Percentiles rank a stretch among this genome's conserved stretches.
Evolutionary conservation across 2,329 filamentous ascomycete genomes (phyloP).

Genomic region (Fusarium sp.): DNA sequence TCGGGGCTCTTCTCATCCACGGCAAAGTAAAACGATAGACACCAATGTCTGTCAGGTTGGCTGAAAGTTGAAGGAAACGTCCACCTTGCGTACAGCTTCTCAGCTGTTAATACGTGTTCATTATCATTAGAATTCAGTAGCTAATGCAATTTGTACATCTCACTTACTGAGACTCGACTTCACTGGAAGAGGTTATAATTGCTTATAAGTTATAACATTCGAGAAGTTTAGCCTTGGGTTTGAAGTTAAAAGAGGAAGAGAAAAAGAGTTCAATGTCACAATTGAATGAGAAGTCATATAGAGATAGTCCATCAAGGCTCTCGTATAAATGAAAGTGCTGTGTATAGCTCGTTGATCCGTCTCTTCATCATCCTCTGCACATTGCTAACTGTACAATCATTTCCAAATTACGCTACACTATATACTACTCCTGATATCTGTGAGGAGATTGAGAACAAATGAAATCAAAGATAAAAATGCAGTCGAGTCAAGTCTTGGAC

Average conservation of each 20-base stretch:
- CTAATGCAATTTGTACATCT: background rate
- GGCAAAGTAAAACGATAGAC: background rate
- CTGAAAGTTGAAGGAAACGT: background rate
- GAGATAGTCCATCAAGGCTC: constrained; percentile 10
- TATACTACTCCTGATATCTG: constrained; percentile 22
- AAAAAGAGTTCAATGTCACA: constrained; percentile 22
- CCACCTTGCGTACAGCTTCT: background rate
- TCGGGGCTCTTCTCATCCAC: background rate
- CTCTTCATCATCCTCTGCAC: constrained; percentile 21
- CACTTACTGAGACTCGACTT: background rate
- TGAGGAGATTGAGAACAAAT: constrained; percentile 21
- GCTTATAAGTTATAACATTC: background rate
- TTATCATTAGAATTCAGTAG: background rate
- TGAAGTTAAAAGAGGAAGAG: background rate
- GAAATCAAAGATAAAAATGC: constrained; percentile 23
- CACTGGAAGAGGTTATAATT: background rate
- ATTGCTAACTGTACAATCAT: constrained; percentile 15
- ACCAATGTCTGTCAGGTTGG: background rate
- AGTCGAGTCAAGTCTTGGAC: constrained; percentile 27
- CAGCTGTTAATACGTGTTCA: background rate
- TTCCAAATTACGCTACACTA: constrained; percentile 26
- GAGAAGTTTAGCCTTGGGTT: background rate
- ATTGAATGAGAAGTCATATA: constrained; percentile 23
- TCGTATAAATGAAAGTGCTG: constrained; percentile 41
- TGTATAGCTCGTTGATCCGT: constrained; percentile 26